Percentiles rank a stretch among this genome's conserved stretches.
Conservation (phyloP, 257 asterid genomes). For the Scutellaria baicalensis region DNA sequence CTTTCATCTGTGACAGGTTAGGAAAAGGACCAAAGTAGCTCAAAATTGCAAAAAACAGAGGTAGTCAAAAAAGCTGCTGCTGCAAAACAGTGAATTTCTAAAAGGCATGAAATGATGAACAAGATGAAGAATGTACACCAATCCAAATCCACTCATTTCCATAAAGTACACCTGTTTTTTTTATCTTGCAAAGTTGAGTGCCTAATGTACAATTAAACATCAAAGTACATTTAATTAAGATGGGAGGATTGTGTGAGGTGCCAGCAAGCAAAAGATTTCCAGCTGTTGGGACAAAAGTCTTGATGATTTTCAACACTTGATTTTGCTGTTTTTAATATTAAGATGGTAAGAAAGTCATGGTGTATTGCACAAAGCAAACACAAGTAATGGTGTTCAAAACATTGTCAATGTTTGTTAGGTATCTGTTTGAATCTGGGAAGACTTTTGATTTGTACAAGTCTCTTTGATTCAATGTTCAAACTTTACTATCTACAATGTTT, state of each 20-base stretch:
- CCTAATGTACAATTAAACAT: neutral
- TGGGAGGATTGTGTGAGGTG: slow-evolving; percentile 6
- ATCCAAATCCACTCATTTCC: slow-evolving; percentile 8
- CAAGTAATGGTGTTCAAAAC: neutral
- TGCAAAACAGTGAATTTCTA: neutral
- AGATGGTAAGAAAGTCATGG: slow-evolving; percentile 14
- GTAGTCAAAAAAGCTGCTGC: neutral
- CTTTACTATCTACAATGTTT: neutral
- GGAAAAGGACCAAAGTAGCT: neutral
- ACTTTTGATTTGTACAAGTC: slow-evolving; percentile 6
- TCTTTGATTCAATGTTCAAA: slow-evolving; percentile 9
- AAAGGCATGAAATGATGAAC: neutral
- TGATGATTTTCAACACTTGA: neutral
- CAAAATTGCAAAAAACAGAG: neutral
- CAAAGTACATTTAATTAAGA: neutral
- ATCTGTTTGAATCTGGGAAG: slow-evolving; percentile 14
- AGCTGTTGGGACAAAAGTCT: slow-evolving; percentile 17
- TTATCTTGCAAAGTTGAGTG: neutral
- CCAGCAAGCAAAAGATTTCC: neutral
- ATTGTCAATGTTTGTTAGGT: slow-evolving; percentile 28
- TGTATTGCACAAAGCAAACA: neutral
- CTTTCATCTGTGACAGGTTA: neutral
- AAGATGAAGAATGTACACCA: slow-evolving; percentile 13
- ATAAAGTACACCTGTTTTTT: slow-evolving; percentile 2
- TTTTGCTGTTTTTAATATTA: neutral